Percentiles rank a stretch among this genome's conserved stretches.
These are phyloP conservation scores for Paecilomyces dactylethromorphus DNA, from an alignment of 2,329 filamentous ascomycete genomes.

Conservation along the genomic window DNA sequence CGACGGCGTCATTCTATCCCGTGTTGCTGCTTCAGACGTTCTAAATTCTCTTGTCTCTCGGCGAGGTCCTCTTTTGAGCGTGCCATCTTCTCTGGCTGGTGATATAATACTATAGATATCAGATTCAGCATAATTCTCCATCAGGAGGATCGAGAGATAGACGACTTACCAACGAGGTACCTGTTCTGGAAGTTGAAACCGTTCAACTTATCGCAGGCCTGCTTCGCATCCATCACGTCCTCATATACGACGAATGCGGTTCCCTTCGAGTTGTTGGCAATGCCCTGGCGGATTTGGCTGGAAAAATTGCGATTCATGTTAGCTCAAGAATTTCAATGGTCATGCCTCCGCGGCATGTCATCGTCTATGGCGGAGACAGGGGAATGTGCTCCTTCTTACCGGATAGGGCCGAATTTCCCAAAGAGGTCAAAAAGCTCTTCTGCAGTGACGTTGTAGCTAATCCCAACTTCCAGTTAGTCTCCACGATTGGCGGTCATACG, in stretches of 20 bases:
- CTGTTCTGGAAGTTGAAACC: constrained; percentile 99
- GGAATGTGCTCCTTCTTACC: constrained; percentile 50
- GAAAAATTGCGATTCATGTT: constrained; percentile 11
- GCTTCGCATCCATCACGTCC: constrained; percentile 97
- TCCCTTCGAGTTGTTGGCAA: constrained; percentile 94
- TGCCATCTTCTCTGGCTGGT: constrained; percentile 71
- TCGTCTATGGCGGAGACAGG: neutral
- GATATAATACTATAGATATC: constrained; percentile 54
- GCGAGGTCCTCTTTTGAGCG: constrained; percentile 91
- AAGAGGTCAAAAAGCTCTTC: constrained; percentile 99
- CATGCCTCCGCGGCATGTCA: constrained; percentile 1
- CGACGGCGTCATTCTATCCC: constrained; percentile 78
- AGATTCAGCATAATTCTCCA: constrained; percentile 18
- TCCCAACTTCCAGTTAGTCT: constrained; percentile 8
- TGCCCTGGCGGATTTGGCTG: constrained; percentile 97
- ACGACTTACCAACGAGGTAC: constrained; percentile 84
- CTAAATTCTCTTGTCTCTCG: constrained; percentile 91
- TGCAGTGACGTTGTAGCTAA: constrained; percentile 95
- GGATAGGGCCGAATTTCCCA: constrained; percentile 92
- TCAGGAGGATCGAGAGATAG: no score
- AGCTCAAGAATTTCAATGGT: constrained; percentile 5
- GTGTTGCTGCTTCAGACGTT: constrained; percentile 95
- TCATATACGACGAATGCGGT: constrained; percentile 99
- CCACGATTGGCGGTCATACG: neutral
- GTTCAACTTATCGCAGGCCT: constrained; percentile 98